Evolutionary conservation across 2,329 filamentous ascomycete species (phyloP).

Genomic region (Alternaria infectoria): DNA sequence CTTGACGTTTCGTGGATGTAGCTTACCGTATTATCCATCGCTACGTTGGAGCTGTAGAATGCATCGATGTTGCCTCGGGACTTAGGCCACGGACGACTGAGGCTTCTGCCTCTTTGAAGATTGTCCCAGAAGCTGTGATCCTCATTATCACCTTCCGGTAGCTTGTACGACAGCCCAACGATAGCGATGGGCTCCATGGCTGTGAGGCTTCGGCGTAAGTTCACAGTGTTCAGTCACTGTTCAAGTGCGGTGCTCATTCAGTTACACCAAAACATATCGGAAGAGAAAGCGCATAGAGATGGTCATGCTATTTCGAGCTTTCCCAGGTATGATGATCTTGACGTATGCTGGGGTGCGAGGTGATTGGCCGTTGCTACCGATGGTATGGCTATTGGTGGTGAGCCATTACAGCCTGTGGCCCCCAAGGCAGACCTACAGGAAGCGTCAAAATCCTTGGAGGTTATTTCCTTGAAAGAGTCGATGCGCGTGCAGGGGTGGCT

Average conservation of each 20-base stretch:
- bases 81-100: background rate
- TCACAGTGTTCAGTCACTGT: background rate
- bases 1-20: background rate
- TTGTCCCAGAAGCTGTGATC: background rate
- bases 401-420: background rate
- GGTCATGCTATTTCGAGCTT: background rate
- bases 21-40: background rate
- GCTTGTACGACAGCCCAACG: background rate
- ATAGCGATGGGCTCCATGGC: background rate
- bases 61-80: background rate
- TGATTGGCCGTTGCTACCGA: background rate
- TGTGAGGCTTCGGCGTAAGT: background rate
- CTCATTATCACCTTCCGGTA: background rate
- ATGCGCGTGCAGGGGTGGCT: background rate
- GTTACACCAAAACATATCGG: background rate
- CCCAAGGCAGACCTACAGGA: background rate
- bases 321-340: background rate
- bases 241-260: background rate
- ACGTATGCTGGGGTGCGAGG: background rate
- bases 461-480: background rate
- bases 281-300: background rate
- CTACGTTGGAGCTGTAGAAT: background rate
- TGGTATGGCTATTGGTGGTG: background rate
- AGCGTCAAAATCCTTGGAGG: background rate
- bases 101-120: background rate